Conservation (phyloP, 2,329 filamentous ascomycete species). For the Penicillium sp. region DNA sequence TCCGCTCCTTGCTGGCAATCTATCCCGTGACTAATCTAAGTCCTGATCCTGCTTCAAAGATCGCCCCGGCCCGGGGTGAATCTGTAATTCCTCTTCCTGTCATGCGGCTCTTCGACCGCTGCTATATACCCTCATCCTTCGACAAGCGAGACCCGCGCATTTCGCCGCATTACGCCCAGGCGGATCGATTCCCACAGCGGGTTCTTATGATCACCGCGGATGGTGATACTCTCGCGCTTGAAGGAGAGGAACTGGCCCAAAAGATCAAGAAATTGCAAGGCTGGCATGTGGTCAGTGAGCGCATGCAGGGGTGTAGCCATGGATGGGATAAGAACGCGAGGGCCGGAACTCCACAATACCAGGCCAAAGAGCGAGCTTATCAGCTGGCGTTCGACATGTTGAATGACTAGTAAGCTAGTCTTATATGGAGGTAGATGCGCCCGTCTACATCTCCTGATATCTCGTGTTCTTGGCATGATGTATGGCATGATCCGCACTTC, state of each 20-base stretch:
- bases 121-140: slow-evolving; percentile 22
- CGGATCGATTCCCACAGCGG: slow-evolving; percentile 23
- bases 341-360: slow-evolving; percentile 21
- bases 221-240: slow-evolving; percentile 23
- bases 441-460: no score
- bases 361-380: slow-evolving; percentile 32
- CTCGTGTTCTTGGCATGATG: neutral
- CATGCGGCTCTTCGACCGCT: slow-evolving; percentile 24
- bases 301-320: slow-evolving; percentile 31
- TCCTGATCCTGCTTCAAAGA: slow-evolving; percentile 14
- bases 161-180: slow-evolving; percentile 24
- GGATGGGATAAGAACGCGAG: slow-evolving; percentile 33
- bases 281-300: slow-evolving; percentile 24
- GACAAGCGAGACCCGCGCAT: slow-evolving; percentile 27
- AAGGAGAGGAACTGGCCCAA: slow-evolving; percentile 26
- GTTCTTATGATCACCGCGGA: slow-evolving; percentile 28
- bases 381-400: slow-evolving; percentile 27
- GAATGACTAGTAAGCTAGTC: slow-evolving; percentile 9
- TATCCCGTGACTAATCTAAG: slow-evolving; percentile 26
- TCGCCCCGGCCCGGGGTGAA: slow-evolving; percentile 17
- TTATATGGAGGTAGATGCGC: no score
- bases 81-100: slow-evolving; percentile 18
- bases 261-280: slow-evolving; percentile 17
- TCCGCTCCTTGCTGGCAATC: slow-evolving; percentile 28
- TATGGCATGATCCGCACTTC: slow-evolving; percentile 4